Evolutionary conservation across 2,329 filamentous ascomycete species (phyloP).

Genomic region (Paracoccidioides brasiliensis): DNA sequence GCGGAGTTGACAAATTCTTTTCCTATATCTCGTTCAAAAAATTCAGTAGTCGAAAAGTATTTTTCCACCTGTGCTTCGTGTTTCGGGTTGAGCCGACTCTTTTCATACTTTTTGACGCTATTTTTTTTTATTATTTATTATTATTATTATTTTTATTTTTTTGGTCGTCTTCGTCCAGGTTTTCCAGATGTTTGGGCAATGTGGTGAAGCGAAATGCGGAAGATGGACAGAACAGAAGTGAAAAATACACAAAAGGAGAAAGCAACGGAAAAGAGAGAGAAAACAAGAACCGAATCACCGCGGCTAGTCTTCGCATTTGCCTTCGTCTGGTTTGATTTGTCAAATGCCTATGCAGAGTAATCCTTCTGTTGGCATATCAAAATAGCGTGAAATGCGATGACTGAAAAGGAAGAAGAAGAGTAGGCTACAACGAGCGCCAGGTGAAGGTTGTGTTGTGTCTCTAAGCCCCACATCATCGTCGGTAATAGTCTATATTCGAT

Average conservation of each 20-base stretch:
- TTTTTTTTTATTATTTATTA: not conserved
- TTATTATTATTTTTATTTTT: not conserved
- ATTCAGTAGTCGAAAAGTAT: not conserved
- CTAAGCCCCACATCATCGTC: not conserved
- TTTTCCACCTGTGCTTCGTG: not conserved
- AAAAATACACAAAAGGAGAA: not conserved
- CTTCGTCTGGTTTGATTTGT: not conserved
- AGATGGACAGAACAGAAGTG: not conserved
- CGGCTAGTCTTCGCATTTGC: not conserved
- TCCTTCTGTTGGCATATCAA: constrained; percentile 1
- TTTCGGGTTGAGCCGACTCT: not conserved
- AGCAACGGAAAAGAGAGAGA: not conserved
- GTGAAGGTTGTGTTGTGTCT: not conserved
- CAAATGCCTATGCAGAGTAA: not conserved
- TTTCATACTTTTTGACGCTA: no score
- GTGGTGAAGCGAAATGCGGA: not conserved
- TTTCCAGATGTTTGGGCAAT: not conserved
- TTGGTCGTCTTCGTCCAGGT: not conserved
- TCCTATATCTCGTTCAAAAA: not conserved
- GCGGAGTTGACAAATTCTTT: not conserved
- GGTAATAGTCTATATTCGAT: not conserved
- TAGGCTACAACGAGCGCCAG: not conserved
- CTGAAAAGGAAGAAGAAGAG: constrained; percentile 5
- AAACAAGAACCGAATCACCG: not conserved
- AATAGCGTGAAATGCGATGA: constrained; percentile 4